Percentiles rank a stretch among this genome's conserved stretches.
Evolutionary conservation across 1,284 basidiomycete genomes (phyloP).

Genomic region (Clitocybe nebularis): DNA sequence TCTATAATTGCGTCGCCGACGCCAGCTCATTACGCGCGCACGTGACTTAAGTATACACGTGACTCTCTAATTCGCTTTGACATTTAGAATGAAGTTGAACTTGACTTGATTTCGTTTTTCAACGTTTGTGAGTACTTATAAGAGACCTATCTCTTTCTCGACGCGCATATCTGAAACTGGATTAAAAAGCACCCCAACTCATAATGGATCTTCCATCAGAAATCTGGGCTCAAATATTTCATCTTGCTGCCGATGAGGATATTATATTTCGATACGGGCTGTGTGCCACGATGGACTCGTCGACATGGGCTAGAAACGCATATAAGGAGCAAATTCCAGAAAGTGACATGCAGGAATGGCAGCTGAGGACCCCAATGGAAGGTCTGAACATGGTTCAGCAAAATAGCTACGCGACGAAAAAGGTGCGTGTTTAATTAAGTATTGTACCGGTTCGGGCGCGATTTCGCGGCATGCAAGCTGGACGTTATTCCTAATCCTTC

Average conservation of each 20-base stretch:
- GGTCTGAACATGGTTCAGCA: conserved; percentile 50
- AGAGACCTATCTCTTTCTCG: too few species aligned
- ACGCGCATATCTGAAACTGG: too few species aligned
- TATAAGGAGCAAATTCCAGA: conserved; percentile 19
- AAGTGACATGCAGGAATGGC: conserved; percentile 35
- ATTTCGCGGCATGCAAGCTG: not conserved
- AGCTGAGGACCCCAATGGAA: conserved; percentile 53
- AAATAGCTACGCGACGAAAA: conserved; percentile 59
- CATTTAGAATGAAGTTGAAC: too few species aligned
- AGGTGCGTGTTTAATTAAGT: conserved; percentile 37
- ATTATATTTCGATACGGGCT: conserved; percentile 53
- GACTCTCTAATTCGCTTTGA: too few species aligned
- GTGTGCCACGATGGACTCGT: conserved; percentile 55
- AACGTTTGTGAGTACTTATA: too few species aligned
- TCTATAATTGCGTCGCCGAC: too few species aligned
- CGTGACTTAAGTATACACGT: too few species aligned
- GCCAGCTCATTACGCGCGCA: too few species aligned
- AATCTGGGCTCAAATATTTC: conserved; percentile 64
- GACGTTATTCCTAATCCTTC: too few species aligned
- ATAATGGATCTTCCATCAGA: conserved; percentile 52
- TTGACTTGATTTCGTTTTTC: too few species aligned
- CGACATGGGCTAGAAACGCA: conserved; percentile 54
- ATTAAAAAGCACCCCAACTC: too few species aligned
- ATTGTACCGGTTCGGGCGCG: not conserved
- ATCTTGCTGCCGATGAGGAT: conserved; percentile 63